Evolutionary conservation across 1,139 yeast species (phyloP).

Genomic region (Protomyces pachydermus): DNA sequence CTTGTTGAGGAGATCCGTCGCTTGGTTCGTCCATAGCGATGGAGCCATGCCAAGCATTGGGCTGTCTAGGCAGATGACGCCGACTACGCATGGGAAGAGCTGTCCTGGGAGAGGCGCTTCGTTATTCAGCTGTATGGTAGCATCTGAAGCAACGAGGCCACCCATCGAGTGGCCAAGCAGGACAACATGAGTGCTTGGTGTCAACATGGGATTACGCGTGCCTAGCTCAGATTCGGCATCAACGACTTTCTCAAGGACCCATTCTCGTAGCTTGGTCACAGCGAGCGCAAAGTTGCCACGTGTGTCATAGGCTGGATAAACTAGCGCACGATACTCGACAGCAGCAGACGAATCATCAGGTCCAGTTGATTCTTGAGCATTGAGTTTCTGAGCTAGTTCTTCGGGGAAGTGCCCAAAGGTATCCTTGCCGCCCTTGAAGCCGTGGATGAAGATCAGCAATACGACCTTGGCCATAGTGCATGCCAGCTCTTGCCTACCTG

Average conservation of each 20-base stretch:
- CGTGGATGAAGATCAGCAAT: conserved; percentile 31
- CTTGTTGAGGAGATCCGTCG: conserved; percentile 7
- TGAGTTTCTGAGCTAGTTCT: conserved; percentile 18
- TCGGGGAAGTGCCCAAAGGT: conserved; percentile 31
- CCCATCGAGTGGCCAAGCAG: conserved; percentile 33
- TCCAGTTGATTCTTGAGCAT: neutral
- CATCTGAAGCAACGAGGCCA: conserved; percentile 31
- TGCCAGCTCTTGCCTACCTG: neutral
- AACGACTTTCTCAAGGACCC: conserved; percentile 30
- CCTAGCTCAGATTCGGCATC: conserved; percentile 29
- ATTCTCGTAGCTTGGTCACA: conserved; percentile 27
- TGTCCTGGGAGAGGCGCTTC: conserved; percentile 22
- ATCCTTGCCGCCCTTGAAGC: conserved; percentile 32
- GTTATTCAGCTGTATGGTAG: conserved; percentile 27
- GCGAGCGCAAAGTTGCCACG: conserved; percentile 30
- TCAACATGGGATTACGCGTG: conserved; percentile 30
- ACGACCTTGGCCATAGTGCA: conserved; percentile 25
- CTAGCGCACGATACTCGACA: conserved; percentile 14
- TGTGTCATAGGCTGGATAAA: conserved; percentile 33
- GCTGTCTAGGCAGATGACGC: conserved; percentile 24
- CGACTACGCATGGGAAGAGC: conserved; percentile 32
- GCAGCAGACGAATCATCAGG: neutral
- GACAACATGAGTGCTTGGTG: conserved; percentile 30
- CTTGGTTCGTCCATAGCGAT: conserved; percentile 30
- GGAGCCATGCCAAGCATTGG: conserved; percentile 30